These are phyloP conservation scores for Psilocybe subaeruginosa DNA, from an alignment of 768 basidiomycete genomes.

Conservation along the genomic window DNA sequence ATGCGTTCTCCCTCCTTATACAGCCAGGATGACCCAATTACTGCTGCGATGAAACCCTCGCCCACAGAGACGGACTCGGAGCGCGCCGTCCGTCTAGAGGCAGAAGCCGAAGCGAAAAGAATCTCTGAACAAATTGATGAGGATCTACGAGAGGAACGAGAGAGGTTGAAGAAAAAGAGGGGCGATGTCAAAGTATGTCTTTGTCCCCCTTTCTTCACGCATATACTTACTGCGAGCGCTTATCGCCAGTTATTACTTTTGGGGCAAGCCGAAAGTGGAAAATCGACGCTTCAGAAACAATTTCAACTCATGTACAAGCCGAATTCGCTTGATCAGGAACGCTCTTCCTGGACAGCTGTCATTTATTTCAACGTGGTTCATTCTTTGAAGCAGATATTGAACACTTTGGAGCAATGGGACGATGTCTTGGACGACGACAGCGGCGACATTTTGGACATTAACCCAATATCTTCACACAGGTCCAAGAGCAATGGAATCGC, in stretches of 20 bases:
- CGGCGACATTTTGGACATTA: constrained; percentile 29
- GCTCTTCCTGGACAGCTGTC: constrained; percentile 72
- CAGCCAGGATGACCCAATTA: constrained; percentile 77
- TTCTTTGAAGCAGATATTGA: constrained; percentile 70
- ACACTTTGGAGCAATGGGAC: constrained; percentile 64
- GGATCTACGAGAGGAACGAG: constrained; percentile 71
- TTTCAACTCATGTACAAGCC: constrained; percentile 84
- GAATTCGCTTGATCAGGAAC: constrained; percentile 67
- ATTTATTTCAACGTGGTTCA: constrained; percentile 79
- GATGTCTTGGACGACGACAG: constrained; percentile 58
- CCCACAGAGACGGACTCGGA: constrained; percentile 66
- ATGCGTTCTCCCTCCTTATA: constrained; percentile 75
- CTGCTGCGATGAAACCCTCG: constrained; percentile 68
- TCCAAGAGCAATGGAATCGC: constrained; percentile 33
- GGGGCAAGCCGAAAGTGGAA: constrained; percentile 80
- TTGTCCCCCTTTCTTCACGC: constrained; percentile 21
- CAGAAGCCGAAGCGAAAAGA: constrained; percentile 75
- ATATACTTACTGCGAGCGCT: constrained; percentile 36
- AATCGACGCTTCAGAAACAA: constrained; percentile 78
- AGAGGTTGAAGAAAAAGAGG: constrained; percentile 63
- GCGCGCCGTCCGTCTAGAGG: constrained; percentile 58
- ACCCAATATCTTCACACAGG: constrained; percentile 28
- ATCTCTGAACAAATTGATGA: constrained; percentile 85
- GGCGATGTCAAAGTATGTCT: constrained; percentile 69
- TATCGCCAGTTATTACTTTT: constrained; percentile 63